Evolutionary conservation across 2,329 filamentous ascomycete species (phyloP).

Genomic region (Zarea fungicola): DNA sequence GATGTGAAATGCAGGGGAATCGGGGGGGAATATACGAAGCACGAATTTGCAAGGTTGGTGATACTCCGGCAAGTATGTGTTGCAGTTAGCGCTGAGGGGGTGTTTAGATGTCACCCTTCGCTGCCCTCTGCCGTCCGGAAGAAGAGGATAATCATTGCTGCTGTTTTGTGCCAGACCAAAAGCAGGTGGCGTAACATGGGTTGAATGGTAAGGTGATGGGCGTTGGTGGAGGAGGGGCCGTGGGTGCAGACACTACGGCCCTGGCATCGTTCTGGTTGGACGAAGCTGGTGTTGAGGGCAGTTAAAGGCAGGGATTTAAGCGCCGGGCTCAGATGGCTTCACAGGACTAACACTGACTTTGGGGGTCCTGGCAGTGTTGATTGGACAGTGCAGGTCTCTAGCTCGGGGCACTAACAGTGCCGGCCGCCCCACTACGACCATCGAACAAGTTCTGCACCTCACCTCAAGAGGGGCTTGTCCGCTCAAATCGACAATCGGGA

Average conservation of each 20-base stretch:
- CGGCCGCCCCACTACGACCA: background rate
- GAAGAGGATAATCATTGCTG: background rate
- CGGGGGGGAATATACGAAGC: slow-evolving; percentile 5
- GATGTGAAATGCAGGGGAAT: background rate
- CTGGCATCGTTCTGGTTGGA: background rate
- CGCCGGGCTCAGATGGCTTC: slow-evolving; percentile 9
- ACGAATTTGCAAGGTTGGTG: slow-evolving; percentile 6
- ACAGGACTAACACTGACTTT: background rate
- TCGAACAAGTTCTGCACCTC: background rate
- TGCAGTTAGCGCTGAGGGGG: slow-evolving; percentile 10
- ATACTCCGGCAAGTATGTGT: slow-evolving; percentile 5
- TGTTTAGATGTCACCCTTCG: background rate
- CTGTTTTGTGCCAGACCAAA: background rate
- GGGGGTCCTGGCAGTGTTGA: background rate
- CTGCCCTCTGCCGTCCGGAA: background rate
- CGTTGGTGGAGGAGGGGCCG: slow-evolving; percentile 5
- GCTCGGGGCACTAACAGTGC: background rate
- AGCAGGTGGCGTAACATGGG: background rate
- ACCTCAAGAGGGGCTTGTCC: no score
- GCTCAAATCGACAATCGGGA: no score
- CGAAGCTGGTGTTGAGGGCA: background rate
- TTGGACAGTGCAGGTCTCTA: slow-evolving; percentile 11
- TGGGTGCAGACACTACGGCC: background rate
- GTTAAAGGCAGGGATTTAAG: slow-evolving; percentile 11
- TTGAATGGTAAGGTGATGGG: slow-evolving; percentile 4